Conservation (phyloP, 139 green algal species). For the Trebouxia sp. region DNA sequence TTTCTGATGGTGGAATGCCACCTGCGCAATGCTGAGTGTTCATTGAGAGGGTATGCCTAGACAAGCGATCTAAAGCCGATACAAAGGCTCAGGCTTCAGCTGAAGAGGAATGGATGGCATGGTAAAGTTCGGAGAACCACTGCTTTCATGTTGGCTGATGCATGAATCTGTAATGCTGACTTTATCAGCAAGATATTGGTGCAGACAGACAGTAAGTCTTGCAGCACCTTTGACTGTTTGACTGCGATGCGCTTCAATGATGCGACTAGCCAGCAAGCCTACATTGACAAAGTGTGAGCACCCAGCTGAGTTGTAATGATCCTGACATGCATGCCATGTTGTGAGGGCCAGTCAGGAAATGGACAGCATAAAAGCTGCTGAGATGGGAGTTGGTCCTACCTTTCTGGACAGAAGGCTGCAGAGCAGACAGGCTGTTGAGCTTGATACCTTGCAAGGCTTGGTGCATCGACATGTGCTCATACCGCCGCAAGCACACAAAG, state of each 20-base stretch:
- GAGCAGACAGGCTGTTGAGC: slow-evolving; percentile 38
- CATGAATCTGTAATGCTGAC: too few relatives aligned
- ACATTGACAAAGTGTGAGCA: too few relatives aligned
- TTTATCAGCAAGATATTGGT: slow-evolving; percentile 7
- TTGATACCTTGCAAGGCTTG: slow-evolving; percentile 56
- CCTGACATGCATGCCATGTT: too few relatives aligned
- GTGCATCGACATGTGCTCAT: slow-evolving; percentile 72
- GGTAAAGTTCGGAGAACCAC: too few relatives aligned
- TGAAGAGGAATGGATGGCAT: too few relatives aligned
- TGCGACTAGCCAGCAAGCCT: background rate
- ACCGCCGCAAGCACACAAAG: slow-evolving; percentile 68
- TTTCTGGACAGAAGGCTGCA: slow-evolving; percentile 5
- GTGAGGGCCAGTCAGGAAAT: background rate
- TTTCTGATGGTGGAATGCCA: slow-evolving; percentile 15
- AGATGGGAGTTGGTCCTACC: background rate
- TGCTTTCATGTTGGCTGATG: too few relatives aligned
- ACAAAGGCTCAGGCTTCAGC: background rate
- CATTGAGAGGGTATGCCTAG: background rate
- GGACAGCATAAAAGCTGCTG: background rate
- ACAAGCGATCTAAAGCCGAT: background rate
- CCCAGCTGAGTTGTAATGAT: too few relatives aligned
- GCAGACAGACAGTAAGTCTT: background rate
- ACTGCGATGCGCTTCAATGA: background rate
- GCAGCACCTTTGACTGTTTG: background rate
- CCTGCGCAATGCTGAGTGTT: background rate